These are phyloP conservation scores for Hymenoscyphus infarciens DNA, from an alignment of 2,329 filamentous ascomycete species.

Conservation along the genomic window DNA sequence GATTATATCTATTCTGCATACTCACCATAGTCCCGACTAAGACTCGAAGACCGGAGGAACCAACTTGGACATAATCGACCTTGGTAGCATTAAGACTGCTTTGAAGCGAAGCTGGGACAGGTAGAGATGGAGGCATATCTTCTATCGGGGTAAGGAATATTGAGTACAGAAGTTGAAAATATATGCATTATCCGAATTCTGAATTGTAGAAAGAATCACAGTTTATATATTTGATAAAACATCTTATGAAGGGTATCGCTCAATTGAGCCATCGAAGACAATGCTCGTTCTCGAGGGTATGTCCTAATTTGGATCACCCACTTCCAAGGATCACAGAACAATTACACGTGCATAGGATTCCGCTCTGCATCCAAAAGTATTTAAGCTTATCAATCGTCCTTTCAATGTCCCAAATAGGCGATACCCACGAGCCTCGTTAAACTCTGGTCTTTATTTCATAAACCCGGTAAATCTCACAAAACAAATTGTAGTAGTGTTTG, in stretches of 20 bases:
- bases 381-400: no score
- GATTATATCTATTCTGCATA: constrained; percentile 54
- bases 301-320: neutral
- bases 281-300: neutral
- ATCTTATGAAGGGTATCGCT: neutral
- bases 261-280: no score
- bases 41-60: constrained; percentile 57
- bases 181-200: neutral
- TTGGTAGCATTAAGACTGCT: constrained; percentile 39
- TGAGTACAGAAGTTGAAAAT: neutral
- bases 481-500: no score
- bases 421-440: no score
- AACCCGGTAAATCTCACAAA: no score
- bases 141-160: neutral
- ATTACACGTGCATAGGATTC: no score
- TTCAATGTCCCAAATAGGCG: no score
- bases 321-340: no score
- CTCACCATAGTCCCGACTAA: constrained; percentile 61
- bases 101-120: constrained; percentile 7
- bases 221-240: neutral
- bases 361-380: no score
- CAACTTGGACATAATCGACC: constrained; percentile 49
- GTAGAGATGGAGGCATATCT: neutral
- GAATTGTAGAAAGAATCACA: neutral
- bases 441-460: no score